These are phyloP conservation scores for Aspergillus sp. DNA, from an alignment of 2,329 filamentous ascomycete genomes.

Conservation along the genomic window DNA sequence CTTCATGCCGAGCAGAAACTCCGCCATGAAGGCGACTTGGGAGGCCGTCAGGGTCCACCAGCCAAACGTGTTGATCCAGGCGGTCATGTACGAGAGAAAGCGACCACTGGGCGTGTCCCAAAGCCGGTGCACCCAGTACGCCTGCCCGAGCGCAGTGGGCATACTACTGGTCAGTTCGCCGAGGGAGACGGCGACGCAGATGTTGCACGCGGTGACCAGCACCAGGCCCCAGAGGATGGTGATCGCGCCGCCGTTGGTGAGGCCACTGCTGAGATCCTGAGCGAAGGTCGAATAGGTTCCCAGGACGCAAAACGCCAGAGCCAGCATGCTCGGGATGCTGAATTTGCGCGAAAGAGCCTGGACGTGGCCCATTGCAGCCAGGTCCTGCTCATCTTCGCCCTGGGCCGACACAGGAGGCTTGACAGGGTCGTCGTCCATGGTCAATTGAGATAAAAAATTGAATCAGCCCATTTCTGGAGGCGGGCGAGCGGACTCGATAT, in stretches of 20 bases:
- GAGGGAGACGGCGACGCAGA: constrained; percentile 63
- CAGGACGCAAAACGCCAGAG: constrained; percentile 57
- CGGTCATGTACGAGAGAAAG: constrained; percentile 57
- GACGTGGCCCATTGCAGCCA: constrained; percentile 45
- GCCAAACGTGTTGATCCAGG: constrained; percentile 61
- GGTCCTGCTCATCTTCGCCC: constrained; percentile 40
- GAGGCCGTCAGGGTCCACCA: constrained; percentile 60
- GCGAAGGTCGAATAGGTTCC: constrained; percentile 61
- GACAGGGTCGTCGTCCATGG: not conserved
- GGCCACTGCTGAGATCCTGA: constrained; percentile 52
- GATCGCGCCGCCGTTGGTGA: constrained; percentile 64
- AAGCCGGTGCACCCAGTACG: constrained; percentile 55
- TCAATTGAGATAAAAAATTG: not conserved
- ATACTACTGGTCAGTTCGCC: constrained; percentile 66
- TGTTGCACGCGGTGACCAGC: constrained; percentile 60
- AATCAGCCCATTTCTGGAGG: not conserved
- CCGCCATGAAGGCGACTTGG: constrained; percentile 58
- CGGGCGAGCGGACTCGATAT: not conserved
- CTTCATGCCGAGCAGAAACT: constrained; percentile 59
- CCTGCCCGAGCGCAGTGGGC: constrained; percentile 61
- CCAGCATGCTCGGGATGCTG: constrained; percentile 57
- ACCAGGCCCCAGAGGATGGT: constrained; percentile 71
- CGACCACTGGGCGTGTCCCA: constrained; percentile 44
- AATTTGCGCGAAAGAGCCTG: constrained; percentile 51
- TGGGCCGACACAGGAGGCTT: not conserved